Evolutionary conservation across 495 filamentous ascomycete species (phyloP).

Genomic region (Neurospora sp.): DNA sequence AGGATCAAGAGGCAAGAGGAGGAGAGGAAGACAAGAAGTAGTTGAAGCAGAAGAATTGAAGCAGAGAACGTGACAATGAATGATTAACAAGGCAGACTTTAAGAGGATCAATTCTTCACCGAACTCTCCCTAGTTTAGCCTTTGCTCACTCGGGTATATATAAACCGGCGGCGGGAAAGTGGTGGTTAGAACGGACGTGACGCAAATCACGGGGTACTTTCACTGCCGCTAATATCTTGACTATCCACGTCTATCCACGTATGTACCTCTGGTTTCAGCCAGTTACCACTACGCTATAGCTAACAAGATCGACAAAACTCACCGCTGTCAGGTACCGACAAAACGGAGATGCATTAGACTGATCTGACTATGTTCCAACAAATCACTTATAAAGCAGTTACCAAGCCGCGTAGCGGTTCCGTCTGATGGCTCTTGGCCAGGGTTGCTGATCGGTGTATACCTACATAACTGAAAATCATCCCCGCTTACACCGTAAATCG

Average conservation of each 20-base stretch:
- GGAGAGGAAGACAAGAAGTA: not conserved
- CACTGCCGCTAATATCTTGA: not conserved
- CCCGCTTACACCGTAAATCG: not conserved
- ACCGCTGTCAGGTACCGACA: not conserved
- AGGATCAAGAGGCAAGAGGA: not conserved
- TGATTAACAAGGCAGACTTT: too few species aligned
- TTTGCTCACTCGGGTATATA: not conserved
- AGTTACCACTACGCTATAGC: not conserved
- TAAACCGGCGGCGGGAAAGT: not conserved
- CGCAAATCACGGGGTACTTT: not conserved
- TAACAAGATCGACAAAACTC: not conserved
- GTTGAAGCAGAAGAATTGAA: not conserved
- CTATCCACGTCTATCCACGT: not conserved
- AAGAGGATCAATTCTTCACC: not conserved
- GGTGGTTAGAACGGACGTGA: not conserved
- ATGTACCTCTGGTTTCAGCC: not conserved
- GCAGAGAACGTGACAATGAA: not conserved
- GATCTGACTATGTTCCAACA: not conserved
- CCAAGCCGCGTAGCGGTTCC: not conserved
- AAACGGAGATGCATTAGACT: not conserved
- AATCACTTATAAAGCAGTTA: not conserved
- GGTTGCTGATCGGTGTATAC: not conserved
- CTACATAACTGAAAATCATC: not conserved
- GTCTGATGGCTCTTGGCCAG: not conserved
- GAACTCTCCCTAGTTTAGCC: not conserved